Evolutionary conservation across 2,329 filamentous ascomycete genomes (phyloP).

Genomic region (Fusarium sp.): DNA sequence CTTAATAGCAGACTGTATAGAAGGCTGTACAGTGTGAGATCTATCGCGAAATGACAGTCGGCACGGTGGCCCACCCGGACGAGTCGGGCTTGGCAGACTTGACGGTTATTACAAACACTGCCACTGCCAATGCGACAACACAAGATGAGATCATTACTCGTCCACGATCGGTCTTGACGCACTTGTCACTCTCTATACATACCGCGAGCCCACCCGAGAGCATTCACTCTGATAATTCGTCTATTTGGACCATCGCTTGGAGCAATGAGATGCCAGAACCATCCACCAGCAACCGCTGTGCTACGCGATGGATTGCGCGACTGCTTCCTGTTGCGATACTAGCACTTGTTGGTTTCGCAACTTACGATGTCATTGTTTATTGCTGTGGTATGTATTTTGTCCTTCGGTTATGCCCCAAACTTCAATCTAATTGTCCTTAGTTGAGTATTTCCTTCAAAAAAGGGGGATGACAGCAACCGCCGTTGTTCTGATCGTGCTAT

Average conservation of each 20-base stretch:
- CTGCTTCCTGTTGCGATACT: slow-evolving; percentile 78
- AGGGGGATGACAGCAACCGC: slow-evolving; percentile 68
- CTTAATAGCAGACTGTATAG: neutral
- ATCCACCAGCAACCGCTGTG: slow-evolving; percentile 48
- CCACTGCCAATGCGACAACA: slow-evolving; percentile 8
- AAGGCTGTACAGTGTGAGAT: slow-evolving; percentile 9
- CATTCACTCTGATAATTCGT: neutral
- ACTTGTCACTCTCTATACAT: neutral
- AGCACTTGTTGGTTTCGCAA: slow-evolving; percentile 75
- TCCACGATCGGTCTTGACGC: slow-evolving; percentile 7
- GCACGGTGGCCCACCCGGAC: slow-evolving; percentile 9
- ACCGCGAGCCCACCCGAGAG: neutral
- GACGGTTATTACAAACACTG: slow-evolving; percentile 1
- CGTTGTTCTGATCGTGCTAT: slow-evolving; percentile 77
- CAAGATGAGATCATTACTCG: slow-evolving; percentile 31
- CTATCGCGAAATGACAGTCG: neutral
- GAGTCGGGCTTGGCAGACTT: slow-evolving; percentile 12
- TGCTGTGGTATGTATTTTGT: slow-evolving; percentile 71
- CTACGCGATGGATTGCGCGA: slow-evolving; percentile 58
- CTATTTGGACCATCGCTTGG: slow-evolving; percentile 23
- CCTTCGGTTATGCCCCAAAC: neutral
- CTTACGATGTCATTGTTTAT: slow-evolving; percentile 76
- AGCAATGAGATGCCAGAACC: slow-evolving; percentile 52
- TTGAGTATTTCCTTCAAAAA: slow-evolving; percentile 75
- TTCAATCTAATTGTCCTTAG: slow-evolving; percentile 50